Percentiles rank a stretch among this genome's conserved stretches.
Conservation (phyloP, 257 asterid genomes). For the Ligustrum vulgare region DNA sequence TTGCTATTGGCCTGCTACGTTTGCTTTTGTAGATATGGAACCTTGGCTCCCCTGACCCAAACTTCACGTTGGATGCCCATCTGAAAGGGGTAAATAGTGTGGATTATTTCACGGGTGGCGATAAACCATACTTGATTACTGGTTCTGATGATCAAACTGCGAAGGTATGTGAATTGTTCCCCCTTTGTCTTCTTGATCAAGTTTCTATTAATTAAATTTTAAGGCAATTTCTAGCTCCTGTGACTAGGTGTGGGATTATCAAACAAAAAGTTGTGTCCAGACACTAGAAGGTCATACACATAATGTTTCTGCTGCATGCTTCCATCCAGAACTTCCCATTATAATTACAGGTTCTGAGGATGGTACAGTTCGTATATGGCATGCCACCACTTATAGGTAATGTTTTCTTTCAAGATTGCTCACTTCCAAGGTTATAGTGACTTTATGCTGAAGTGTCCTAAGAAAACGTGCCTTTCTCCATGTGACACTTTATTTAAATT, state of each 20-base stretch:
- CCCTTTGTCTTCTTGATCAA: too few species aligned
- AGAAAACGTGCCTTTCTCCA: too few species aligned
- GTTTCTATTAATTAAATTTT: too few species aligned
- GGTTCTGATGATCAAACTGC: constrained; percentile 99
- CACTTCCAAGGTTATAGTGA: too few species aligned
- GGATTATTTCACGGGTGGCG: constrained; percentile 98
- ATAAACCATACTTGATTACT: constrained; percentile 85
- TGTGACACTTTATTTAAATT: too few species aligned
- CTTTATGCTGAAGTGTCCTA: too few species aligned
- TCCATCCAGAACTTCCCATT: constrained; percentile 98
- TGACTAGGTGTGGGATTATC: constrained; percentile 95
- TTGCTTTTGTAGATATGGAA: constrained; percentile 78
- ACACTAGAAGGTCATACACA: constrained; percentile 97
- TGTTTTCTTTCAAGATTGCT: too few species aligned
- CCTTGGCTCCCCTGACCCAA: constrained; percentile 98
- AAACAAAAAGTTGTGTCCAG: constrained; percentile 95
- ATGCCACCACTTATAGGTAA: constrained; percentile 89
- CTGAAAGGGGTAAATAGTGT: constrained; percentile 95
- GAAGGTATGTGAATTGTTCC: constrained; percentile 52
- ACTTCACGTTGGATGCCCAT: constrained; percentile 95
- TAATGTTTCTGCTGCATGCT: constrained; percentile 96
- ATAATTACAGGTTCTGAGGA: constrained; percentile 97
- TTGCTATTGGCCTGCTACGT: constrained; percentile 8
- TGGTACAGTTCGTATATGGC: constrained; percentile 99
- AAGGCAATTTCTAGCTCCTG: constrained; percentile 6